Evolutionary conservation across 1,139 yeast genomes (phyloP), one percentile per base, ranked within the genome.

Genomic region (Blastobotrys raffinosifermentans): DNA sequence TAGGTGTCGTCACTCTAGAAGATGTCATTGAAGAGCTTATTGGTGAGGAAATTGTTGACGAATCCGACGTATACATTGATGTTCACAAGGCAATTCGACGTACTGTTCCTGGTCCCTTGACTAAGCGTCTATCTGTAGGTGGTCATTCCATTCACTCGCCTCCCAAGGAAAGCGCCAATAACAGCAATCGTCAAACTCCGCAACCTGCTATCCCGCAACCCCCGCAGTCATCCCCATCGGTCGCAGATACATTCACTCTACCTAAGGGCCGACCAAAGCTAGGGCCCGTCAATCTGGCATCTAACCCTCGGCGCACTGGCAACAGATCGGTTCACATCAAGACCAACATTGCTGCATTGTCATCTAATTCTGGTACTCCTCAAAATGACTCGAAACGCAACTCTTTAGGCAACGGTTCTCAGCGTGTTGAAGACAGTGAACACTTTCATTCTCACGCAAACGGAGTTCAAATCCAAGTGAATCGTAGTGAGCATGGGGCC

Each of bases 41-140:
- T 62, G 98, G 98, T 40, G 97, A 91, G 61, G 98, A 91, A 60
- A 91, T 91, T 54, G 89, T 91, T 35, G 98, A 91, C 58, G 98
- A 91, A 61, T 78, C 89, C n/a, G 98, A 91, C 58, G 97, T 89
- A 18, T 89, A 83, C 56, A 75, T 89, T 43, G 96, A 87, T 61
- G 84, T 89, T 46, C 87, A 86, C 60, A 83, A 83, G 49, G 83
- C 85, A 50, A 86, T 87, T 54, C 82, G 81, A 57, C 49, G 61
- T 52, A 72, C 75, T 22, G 78, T 78, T 47, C 96, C 96, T 1
- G 94, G 94, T 2, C 96, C 96, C 1, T 67, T 86, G 45, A 71
- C 84, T 13, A 82, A 80, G 56, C 69, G 87, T 13, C 25, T 23
- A 7, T 29, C 22, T 15, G 29, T 29, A 11, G 11, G 19, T 13